Conservation (phyloP, 163 green algal species). For the Smithsoniella earleae region DNA sequence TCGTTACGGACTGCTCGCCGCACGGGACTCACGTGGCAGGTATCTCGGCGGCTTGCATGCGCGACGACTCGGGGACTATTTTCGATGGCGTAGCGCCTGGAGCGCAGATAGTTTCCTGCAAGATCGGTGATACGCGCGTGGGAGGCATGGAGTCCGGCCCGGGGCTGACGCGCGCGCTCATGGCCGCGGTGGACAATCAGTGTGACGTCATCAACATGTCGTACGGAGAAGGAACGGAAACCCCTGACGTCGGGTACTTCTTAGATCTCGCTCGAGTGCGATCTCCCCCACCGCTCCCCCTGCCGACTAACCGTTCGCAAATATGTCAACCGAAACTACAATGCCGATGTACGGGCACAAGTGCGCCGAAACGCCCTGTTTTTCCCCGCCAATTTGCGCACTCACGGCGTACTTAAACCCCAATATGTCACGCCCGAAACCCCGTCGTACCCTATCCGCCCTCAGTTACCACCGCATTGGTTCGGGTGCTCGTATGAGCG, state of each 20-base stretch:
- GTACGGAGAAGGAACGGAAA: slow-evolving; percentile 56
- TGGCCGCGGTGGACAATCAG: slow-evolving; percentile 53
- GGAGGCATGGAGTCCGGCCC: slow-evolving; percentile 72
- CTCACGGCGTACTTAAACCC: too few relatives aligned
- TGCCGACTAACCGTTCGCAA: background rate
- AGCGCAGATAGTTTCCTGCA: slow-evolving; percentile 78
- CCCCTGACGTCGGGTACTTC: slow-evolving; percentile 52
- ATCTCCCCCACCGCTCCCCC: background rate
- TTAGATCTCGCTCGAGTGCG: slow-evolving; percentile 32
- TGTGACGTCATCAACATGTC: slow-evolving; percentile 69
- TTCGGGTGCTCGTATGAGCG: too few relatives aligned
- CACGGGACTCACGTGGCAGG: slow-evolving; percentile 89
- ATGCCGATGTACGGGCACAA: background rate
- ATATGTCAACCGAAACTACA: background rate
- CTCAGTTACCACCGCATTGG: too few relatives aligned
- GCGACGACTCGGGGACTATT: slow-evolving; percentile 47
- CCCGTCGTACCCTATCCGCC: too few relatives aligned
- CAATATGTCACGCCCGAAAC: too few relatives aligned
- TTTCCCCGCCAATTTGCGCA: too few relatives aligned
- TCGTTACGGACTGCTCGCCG: slow-evolving; percentile 71
- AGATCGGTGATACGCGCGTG: slow-evolving; percentile 83
- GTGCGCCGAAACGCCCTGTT: background rate
- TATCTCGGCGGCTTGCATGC: slow-evolving; percentile 75
- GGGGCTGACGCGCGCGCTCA: slow-evolving; percentile 61
- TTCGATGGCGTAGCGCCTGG: slow-evolving; percentile 79